These are phyloP conservation scores for Globisporangium lucens DNA, from an alignment of 352 stramenopile species.

Conservation along the genomic window DNA sequence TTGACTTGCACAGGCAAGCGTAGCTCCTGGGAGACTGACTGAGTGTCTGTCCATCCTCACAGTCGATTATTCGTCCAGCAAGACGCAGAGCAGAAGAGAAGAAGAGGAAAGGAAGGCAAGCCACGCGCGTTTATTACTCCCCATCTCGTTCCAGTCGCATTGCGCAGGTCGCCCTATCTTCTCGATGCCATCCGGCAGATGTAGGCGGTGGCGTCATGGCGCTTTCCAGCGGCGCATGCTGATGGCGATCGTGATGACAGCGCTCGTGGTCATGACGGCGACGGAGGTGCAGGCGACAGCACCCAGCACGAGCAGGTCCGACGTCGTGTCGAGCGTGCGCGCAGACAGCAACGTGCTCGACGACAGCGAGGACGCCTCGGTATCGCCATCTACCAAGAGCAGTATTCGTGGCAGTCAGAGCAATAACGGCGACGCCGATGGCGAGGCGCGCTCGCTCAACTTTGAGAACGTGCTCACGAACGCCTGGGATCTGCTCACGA, in stretches of 20 bases:
- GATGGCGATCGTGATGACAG: neutral
- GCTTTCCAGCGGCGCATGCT: neutral
- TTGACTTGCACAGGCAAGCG: neutral
- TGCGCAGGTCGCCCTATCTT: neutral
- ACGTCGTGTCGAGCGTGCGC: constrained; percentile 10
- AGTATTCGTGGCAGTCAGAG: neutral
- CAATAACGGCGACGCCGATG: neutral
- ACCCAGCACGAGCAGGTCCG: neutral
- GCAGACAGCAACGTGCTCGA: constrained; percentile 7
- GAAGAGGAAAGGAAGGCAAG: neutral
- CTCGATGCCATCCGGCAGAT: constrained; percentile 3
- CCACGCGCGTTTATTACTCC: neutral
- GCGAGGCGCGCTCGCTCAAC: neutral
- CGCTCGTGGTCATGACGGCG: neutral
- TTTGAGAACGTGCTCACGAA: neutral
- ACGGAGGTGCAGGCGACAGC: neutral
- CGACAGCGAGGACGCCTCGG: neutral
- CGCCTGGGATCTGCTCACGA: constrained; percentile 7
- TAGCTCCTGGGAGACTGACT: neutral
- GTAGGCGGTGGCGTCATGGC: constrained; percentile 2
- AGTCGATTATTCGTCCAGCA: neutral
- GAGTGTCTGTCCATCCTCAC: neutral
- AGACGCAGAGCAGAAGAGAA: neutral
- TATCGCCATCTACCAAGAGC: neutral
- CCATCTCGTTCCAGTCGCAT: neutral